Conservation (phyloP, 2,329 filamentous ascomycete genomes). For the Colletotrichum endophyticum region DNA sequence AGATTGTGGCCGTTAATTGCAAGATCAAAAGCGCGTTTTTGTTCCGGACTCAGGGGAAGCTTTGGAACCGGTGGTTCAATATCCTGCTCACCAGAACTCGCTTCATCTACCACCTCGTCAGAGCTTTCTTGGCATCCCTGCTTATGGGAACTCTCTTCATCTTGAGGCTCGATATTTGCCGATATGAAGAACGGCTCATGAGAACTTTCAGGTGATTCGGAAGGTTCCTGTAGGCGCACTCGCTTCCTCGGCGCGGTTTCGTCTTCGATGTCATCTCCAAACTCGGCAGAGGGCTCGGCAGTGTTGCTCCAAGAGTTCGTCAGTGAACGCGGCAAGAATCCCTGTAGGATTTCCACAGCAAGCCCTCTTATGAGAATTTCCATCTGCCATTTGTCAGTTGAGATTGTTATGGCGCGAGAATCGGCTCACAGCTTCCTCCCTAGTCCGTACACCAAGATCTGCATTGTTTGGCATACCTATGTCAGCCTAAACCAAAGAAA, state of each 20-base stretch:
- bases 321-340: background rate
- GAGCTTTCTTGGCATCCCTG: no score
- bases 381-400: background rate
- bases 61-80: background rate
- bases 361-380: rapidly evolving
- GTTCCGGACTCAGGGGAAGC: background rate
- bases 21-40: background rate
- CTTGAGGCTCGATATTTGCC: background rate
- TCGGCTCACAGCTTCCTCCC: background rate
- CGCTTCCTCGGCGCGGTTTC: background rate
- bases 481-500: background rate
- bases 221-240: background rate
- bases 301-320: background rate
- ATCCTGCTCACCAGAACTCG: background rate
- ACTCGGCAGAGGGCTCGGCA: background rate
- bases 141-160: no score
- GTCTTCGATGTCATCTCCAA: background rate
- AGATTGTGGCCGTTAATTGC: background rate
- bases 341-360: rapidly evolving
- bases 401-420: background rate
- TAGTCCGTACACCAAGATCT: rapidly evolving
- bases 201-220: background rate
- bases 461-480: background rate
- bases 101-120: background rate
- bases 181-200: background rate